A percentile compares a stretch with the other conserved stretches of the same genome.
These are phyloP conservation scores for Saccharomyces hybrid DNA, from an alignment of 1,139 yeast species.

Conservation along the genomic window DNA sequence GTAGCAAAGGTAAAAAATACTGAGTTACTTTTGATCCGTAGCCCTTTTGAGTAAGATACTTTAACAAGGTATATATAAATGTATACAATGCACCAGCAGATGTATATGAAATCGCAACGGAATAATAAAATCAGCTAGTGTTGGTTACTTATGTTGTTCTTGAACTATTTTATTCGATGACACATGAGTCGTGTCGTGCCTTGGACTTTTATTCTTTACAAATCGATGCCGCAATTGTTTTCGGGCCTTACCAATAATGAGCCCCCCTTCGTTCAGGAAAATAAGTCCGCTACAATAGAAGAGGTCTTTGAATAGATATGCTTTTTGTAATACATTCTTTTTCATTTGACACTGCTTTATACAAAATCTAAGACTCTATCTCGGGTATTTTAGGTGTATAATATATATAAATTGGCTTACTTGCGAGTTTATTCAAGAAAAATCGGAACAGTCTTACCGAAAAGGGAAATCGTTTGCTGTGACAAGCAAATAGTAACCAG, in stretches of 20 bases:
- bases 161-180: no score
- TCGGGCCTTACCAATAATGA: background rate
- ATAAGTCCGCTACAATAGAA: background rate
- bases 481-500: background rate
- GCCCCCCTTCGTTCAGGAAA: conserved; percentile 1
- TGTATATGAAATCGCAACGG: no score
- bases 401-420: background rate
- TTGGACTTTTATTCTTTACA: background rate
- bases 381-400: background rate
- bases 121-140: no score
- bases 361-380: background rate
- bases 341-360: no score
- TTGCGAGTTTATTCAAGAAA: background rate
- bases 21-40: no score
- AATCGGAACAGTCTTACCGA: background rate
- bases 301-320: no score
- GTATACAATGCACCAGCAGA: no score
- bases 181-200: background rate
- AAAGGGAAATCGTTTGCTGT: background rate
- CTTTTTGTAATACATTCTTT: background rate
- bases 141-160: no score
- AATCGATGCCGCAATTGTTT: background rate
- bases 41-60: no score
- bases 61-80: no score
- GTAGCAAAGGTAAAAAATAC: no score